phyloP scores from a whole-genome alignment of 345 rosid genomes.

The Fremontodendron californicum region DNA sequence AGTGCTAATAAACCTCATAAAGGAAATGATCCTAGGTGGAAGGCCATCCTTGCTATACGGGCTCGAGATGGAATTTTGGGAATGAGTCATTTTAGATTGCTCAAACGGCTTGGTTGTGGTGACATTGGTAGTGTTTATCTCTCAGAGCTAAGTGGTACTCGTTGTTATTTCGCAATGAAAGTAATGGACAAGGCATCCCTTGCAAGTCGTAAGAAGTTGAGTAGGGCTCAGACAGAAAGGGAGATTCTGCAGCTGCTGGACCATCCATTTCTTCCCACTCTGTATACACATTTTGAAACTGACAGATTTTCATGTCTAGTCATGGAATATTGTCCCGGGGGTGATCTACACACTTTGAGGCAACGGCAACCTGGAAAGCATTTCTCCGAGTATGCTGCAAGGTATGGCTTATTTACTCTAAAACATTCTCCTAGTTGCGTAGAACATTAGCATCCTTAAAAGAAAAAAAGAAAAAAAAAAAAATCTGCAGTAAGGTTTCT shows the following conservation, averaged over 20 bases:
- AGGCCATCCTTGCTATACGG: conserved; percentile 81
- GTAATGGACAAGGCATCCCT: conserved; percentile 99
- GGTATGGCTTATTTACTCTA: conserved; percentile 46
- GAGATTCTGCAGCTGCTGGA: conserved; percentile 93
- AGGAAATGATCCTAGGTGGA: conserved; percentile 98
- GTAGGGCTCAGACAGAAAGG: conserved; percentile 94
- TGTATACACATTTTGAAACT: conserved; percentile 94
- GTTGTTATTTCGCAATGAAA: conserved; percentile 90
- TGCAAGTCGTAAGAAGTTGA: conserved; percentile 89
- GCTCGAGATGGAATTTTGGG: conserved; percentile 86
- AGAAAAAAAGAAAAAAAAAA: too few relatives aligned
- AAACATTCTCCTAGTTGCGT: background rate
- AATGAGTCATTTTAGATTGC: conserved; percentile 90
- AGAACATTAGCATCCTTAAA: background rate
- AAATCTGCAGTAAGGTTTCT: background rate
- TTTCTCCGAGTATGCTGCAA: conserved; percentile 95
- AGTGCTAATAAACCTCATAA: conserved; percentile 94
- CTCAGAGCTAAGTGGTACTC: conserved; percentile 86
- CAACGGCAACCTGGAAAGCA: conserved; percentile 97
- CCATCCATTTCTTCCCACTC: conserved; percentile 94
- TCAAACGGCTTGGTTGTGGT: conserved; percentile 92
- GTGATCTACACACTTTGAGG: conserved; percentile 90
- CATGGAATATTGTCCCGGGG: conserved; percentile 98
- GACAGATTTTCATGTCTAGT: conserved; percentile 95
- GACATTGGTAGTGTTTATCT: conserved; percentile 98